These are phyloP conservation scores for Fusarium succisae DNA, from an alignment of 2,329 filamentous ascomycete species.

Conservation along the genomic window DNA sequence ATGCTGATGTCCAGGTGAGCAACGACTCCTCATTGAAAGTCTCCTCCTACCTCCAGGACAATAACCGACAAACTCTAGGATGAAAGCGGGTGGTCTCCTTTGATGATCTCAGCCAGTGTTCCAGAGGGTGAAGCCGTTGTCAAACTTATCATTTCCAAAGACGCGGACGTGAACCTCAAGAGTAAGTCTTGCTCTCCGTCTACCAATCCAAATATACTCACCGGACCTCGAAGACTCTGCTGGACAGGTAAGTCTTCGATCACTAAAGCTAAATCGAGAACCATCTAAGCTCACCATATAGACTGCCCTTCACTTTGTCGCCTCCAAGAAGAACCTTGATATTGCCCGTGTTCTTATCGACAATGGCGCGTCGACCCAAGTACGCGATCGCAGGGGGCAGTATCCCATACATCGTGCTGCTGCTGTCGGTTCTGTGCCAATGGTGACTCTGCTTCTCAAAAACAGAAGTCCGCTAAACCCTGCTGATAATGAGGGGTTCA, in stretches of 20 bases:
- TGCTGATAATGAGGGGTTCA: slow-evolving; percentile 83
- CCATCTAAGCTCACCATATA: slow-evolving; percentile 47
- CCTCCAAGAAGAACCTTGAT: slow-evolving; percentile 89
- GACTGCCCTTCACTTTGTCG: slow-evolving; percentile 90
- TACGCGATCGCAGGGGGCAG: slow-evolving; percentile 88
- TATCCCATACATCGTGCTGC: slow-evolving; percentile 91
- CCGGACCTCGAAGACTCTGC: slow-evolving; percentile 62
- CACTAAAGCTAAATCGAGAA: background rate
- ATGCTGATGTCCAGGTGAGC: slow-evolving; percentile 79
- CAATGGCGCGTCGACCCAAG: slow-evolving; percentile 78
- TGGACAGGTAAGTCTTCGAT: slow-evolving; percentile 62
- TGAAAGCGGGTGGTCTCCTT: slow-evolving; percentile 80
- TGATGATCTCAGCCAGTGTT: slow-evolving; percentile 84
- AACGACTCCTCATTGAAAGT: background rate
- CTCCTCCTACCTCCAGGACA: background rate
- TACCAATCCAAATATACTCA: background rate
- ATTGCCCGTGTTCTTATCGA: slow-evolving; percentile 80
- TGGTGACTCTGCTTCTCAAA: slow-evolving; percentile 81
- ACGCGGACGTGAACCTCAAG: slow-evolving; percentile 77
- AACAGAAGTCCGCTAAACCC: slow-evolving; percentile 84
- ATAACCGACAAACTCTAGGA: slow-evolving; percentile 60
- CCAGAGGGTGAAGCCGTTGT: slow-evolving; percentile 76
- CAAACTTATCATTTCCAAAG: slow-evolving; percentile 72
- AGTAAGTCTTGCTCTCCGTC: slow-evolving; percentile 56
- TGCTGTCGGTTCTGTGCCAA: slow-evolving; percentile 87